These are phyloP conservation scores for Neurospora sublineolata DNA, from an alignment of 495 filamentous ascomycete genomes.

Conservation along the genomic window DNA sequence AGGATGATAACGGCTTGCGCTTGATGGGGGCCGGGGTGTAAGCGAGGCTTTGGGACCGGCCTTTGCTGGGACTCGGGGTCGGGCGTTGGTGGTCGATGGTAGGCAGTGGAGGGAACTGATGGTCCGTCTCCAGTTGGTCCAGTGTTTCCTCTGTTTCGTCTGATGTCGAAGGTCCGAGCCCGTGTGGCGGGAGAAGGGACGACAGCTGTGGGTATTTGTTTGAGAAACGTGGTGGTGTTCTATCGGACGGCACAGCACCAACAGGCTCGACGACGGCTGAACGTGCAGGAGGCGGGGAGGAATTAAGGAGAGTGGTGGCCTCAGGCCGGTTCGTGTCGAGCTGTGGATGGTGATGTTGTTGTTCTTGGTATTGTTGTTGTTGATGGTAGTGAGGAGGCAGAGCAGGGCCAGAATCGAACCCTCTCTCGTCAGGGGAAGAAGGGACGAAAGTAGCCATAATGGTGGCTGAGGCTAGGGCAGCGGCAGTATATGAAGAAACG, in stretches of 20 bases:
- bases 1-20: conserved; percentile 43
- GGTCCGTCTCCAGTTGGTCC: neutral
- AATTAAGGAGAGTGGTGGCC: neutral
- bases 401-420: neutral
- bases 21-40: conserved; percentile 28
- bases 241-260: neutral
- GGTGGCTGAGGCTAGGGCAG: neutral
- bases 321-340: neutral
- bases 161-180: neutral
- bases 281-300: neutral
- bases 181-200: neutral
- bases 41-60: conserved; percentile 22
- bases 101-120: conserved; percentile 14
- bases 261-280: neutral
- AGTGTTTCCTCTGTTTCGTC: neutral
- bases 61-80: conserved; percentile 19
- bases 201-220: neutral
- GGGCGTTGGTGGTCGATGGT: conserved; percentile 7
- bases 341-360: neutral
- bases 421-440: neutral
- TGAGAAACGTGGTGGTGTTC: neutral
- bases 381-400: neutral
- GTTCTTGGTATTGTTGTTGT: neutral
- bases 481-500: neutral
- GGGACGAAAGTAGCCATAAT: neutral